Percentiles rank a stretch among this genome's conserved stretches.
Evolutionary conservation across 768 basidiomycete species (phyloP).

Genomic region (Russula lepida): DNA sequence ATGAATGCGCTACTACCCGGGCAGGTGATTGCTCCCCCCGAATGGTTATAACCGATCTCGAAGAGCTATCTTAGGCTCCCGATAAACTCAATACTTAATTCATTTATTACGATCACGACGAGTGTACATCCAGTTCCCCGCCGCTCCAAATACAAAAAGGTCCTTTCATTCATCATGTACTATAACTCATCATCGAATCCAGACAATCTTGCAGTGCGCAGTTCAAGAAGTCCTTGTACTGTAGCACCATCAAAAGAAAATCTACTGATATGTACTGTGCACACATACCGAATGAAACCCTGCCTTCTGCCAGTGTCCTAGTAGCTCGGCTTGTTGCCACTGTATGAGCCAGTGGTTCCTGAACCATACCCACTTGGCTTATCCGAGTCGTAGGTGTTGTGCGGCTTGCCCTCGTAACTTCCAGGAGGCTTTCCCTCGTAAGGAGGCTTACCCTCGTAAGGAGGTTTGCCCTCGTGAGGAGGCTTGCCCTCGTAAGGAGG

Average conservation of each 20-base stretch:
- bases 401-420: neutral
- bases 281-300: conserved; percentile 16
- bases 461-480: too few species aligned
- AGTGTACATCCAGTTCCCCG: neutral
- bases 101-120: too few species aligned
- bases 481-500: too few species aligned
- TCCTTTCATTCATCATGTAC: neutral
- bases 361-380: conserved; percentile 22
- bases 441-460: too few species aligned
- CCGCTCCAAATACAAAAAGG: neutral
- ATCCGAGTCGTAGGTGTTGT: neutral
- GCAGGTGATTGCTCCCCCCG: too few species aligned
- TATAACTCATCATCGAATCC: neutral
- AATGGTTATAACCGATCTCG: too few species aligned
- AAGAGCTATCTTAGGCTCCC: too few species aligned
- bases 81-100: neutral
- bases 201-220: neutral
- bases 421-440: neutral
- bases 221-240: neutral
- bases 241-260: neutral
- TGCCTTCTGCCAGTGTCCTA: conserved; percentile 29
- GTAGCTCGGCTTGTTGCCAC: neutral
- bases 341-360: conserved; percentile 7
- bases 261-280: neutral
- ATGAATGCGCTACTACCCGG: too few species aligned